Evolutionary conservation across 306 rosid species (phyloP).

Genomic region (Erythrophleum fordii): DNA sequence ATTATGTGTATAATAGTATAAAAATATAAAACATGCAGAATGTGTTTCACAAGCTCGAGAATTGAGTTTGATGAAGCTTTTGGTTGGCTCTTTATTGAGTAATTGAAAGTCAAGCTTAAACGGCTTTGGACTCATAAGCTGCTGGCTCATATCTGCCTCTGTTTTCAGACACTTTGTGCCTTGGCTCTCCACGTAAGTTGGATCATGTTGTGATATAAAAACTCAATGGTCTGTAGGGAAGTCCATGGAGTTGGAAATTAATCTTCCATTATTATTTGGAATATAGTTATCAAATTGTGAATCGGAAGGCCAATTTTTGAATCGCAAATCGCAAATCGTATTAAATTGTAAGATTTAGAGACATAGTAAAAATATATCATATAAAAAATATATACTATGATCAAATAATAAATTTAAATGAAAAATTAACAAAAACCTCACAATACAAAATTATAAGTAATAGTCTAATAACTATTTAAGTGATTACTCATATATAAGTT

Average conservation of each 20-base stretch:
- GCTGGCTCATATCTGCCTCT: slow-evolving; percentile 19
- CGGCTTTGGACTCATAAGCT: background rate
- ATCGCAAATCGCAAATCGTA: no score
- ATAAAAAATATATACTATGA: no score
- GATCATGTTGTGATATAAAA: slow-evolving; percentile 1
- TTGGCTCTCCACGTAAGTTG: background rate
- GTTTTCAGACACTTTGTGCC: background rate
- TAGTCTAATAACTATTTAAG: no score
- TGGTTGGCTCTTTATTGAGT: slow-evolving; percentile 8
- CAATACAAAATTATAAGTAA: no score
- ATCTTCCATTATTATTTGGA: background rate
- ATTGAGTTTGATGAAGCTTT: slow-evolving; percentile 17
- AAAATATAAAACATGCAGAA: background rate
- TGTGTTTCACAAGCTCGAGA: slow-evolving; percentile 5
- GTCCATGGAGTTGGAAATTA: background rate
- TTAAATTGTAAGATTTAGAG: no score
- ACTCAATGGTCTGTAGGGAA: background rate
- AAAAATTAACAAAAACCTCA: no score
- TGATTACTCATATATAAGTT: no score
- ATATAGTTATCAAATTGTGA: no score
- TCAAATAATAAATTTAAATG: no score
- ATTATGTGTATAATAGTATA: background rate
- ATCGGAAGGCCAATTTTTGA: no score
- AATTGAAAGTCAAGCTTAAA: slow-evolving; percentile 2
- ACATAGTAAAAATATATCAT: no score